These are phyloP conservation scores for Sugiyamaella valdiviana DNA, from an alignment of 805 yeast genomes.

Conservation along the genomic window DNA sequence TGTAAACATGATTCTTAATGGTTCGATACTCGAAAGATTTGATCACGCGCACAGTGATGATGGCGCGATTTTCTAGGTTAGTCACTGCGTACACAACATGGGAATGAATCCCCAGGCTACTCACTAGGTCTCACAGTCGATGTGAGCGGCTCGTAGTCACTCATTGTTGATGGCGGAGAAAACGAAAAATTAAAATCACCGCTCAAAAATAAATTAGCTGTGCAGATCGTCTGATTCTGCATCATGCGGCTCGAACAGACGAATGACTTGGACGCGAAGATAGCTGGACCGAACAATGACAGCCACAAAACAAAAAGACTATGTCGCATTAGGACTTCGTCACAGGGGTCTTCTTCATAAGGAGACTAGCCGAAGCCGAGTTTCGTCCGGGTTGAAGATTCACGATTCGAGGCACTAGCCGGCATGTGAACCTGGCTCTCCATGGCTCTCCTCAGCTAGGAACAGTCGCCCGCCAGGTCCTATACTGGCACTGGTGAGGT, in stretches of 20 bases:
- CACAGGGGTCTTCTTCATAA: too few species aligned
- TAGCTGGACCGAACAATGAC: too few species aligned
- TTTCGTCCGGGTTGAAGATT: too few species aligned
- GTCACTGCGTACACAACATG: conserved; percentile 14
- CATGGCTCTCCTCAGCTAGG: neutral
- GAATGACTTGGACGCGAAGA: neutral
- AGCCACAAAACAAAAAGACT: too few species aligned
- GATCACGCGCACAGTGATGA: conserved; percentile 77
- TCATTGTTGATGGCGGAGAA: conserved; percentile 27
- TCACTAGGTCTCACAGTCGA: conserved; percentile 64
- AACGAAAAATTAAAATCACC: neutral
- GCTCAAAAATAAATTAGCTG: neutral
- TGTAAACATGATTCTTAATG: conserved; percentile 36
- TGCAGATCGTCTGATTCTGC: neutral
- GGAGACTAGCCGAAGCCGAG: too few species aligned
- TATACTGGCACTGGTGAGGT: neutral
- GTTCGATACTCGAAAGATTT: conserved; percentile 67
- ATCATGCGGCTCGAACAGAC: neutral
- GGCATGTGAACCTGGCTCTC: neutral
- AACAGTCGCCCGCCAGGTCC: neutral
- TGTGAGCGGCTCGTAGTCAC: conserved; percentile 60
- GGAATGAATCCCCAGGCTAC: conserved; percentile 20
- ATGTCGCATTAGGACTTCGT: too few species aligned
- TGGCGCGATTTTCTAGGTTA: conserved; percentile 37
- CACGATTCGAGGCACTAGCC: neutral